Evolutionary conservation across 2,329 filamentous ascomycete species (phyloP).

Genomic region (Penicillium expansum): DNA sequence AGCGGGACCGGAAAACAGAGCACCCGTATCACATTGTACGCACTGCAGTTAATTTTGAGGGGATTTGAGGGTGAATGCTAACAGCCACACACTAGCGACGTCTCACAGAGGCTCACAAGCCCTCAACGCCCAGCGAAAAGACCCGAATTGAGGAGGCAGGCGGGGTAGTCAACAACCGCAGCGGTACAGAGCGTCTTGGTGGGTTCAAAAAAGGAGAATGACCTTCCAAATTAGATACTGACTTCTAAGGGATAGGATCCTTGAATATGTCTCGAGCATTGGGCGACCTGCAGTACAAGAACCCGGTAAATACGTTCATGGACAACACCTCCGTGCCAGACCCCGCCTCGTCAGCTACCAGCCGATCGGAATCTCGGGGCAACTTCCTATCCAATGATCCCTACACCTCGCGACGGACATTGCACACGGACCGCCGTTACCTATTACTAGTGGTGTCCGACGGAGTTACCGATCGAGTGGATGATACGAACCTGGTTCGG

Average conservation of each 20-base stretch:
- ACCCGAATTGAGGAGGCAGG: constrained; percentile 35
- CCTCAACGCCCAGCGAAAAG: constrained; percentile 28
- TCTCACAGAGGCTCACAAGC: constrained; percentile 35
- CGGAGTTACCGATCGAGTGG: constrained; percentile 30
- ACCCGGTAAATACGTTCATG: constrained; percentile 30
- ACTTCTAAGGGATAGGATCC: constrained; percentile 20
- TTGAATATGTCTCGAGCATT: constrained; percentile 39
- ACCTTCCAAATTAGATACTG: background rate
- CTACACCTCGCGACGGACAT: constrained; percentile 24
- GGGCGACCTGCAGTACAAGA: constrained; percentile 40
- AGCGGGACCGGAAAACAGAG: constrained; percentile 29
- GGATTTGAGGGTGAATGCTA: background rate
- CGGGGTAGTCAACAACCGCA: constrained; percentile 25
- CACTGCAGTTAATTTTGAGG: background rate
- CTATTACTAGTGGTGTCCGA: constrained; percentile 33
- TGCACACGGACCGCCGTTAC: constrained; percentile 28
- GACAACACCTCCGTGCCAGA: constrained; percentile 12
- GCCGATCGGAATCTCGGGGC: constrained; percentile 20
- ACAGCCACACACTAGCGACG: constrained; percentile 26
- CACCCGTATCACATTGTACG: constrained; percentile 27
- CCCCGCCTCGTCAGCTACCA: constrained; percentile 22
- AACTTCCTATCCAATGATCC: constrained; percentile 36
- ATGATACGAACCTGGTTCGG: constrained; percentile 30
- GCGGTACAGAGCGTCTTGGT: constrained; percentile 33
- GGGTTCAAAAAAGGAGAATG: background rate